A percentile compares a stretch with the other conserved stretches of the same genome.
These are phyloP conservation scores for Hypoxylon perforatum DNA, from an alignment of 495 filamentous ascomycete species.

Conservation along the genomic window DNA sequence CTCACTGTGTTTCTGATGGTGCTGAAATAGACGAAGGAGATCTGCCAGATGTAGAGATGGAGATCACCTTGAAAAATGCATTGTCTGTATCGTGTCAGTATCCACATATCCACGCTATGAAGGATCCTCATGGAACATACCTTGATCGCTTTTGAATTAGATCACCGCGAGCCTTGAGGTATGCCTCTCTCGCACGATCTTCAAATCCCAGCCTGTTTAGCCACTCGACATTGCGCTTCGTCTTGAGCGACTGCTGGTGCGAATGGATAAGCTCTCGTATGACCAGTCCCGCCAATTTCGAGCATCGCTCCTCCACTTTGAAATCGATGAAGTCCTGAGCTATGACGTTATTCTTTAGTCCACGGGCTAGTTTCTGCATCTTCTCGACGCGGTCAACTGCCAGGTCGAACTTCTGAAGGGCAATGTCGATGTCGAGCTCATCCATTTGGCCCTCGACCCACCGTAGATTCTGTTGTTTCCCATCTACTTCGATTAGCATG, in stretches of 20 bases:
- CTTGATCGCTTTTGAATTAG: conserved; percentile 83
- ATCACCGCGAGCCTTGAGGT: conserved; percentile 79
- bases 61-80: conserved; percentile 95
- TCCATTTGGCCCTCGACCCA: conserved; percentile 97
- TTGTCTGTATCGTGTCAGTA: conserved; percentile 68
- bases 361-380: conserved; percentile 78
- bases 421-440: conserved; percentile 94
- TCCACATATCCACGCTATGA: neutral
- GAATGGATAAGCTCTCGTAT: conserved; percentile 78
- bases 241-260: conserved; percentile 76
- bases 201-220: conserved; percentile 87
- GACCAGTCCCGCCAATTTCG: conserved; percentile 78
- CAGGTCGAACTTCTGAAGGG: conserved; percentile 87
- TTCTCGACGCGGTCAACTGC: conserved; percentile 85
- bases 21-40: conserved; percentile 97
- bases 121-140: conserved; percentile 58
- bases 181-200: conserved; percentile 86
- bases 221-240: conserved; percentile 79
- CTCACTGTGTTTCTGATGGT: conserved; percentile 90
- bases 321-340: conserved; percentile 88
- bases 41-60: conserved; percentile 89
- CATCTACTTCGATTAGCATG: conserved; percentile 93
- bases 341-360: conserved; percentile 82
- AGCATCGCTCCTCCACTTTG: conserved; percentile 88
- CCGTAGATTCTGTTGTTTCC: conserved; percentile 92